Evolutionary conservation across 1,139 yeast genomes (phyloP).

Genomic region (Sugiyamaella sp.): DNA sequence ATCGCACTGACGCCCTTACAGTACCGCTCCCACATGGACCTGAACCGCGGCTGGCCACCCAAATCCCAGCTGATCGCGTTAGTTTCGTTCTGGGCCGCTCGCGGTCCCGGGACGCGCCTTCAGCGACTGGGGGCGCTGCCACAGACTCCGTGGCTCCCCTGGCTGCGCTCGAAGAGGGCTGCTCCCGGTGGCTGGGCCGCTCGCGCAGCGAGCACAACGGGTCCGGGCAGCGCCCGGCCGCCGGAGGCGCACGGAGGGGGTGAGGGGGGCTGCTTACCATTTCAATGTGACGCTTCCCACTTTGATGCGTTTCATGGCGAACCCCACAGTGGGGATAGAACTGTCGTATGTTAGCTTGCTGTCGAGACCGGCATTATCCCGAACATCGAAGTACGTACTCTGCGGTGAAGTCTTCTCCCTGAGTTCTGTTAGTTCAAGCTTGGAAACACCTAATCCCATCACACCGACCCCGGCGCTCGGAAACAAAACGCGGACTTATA

Average conservation of each 20-base stretch:
- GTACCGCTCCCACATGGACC: conserved; percentile 49
- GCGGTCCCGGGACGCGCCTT: too few relatives aligned
- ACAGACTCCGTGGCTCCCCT: too few relatives aligned
- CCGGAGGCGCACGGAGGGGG: too few relatives aligned
- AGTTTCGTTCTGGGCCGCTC: background rate
- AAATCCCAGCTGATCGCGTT: conserved; percentile 42
- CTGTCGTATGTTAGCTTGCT: conserved; percentile 25
- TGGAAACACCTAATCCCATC: too few relatives aligned
- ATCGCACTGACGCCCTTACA: conserved; percentile 47
- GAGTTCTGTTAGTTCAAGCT: conserved; percentile 10
- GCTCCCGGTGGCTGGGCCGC: too few relatives aligned
- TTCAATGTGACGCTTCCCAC: conserved; percentile 46
- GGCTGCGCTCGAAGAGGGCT: too few relatives aligned
- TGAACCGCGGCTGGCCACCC: conserved; percentile 47
- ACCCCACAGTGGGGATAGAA: conserved; percentile 47
- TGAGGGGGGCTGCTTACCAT: conserved; percentile 34
- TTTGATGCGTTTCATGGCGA: conserved; percentile 44
- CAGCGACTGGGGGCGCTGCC: too few relatives aligned
- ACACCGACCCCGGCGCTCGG: too few relatives aligned
- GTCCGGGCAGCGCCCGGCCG: too few relatives aligned
- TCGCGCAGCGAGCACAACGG: too few relatives aligned
- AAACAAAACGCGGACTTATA: too few relatives aligned
- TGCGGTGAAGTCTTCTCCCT: conserved; percentile 43
- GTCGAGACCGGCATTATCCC: background rate
- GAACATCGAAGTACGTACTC: conserved; percentile 35